Conservation (phyloP, 1,284 basidiomycete genomes). For the Puccinia triticina region DNA sequence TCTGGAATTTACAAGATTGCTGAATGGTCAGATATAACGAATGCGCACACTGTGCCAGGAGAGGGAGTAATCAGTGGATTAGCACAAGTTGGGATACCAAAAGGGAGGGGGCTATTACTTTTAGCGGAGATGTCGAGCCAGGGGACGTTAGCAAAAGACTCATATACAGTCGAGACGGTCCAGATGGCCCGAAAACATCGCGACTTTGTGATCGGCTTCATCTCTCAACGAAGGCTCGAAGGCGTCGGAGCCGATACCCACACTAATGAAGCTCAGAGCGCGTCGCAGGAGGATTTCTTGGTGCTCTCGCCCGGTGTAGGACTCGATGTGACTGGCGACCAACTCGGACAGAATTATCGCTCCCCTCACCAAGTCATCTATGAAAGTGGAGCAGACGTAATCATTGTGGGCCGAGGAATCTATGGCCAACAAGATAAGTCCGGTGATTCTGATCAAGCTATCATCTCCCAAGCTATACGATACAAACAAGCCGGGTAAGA, state of each 20-base stretch:
- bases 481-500: slow-evolving; percentile 49
- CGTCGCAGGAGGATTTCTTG: slow-evolving; percentile 81
- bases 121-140: slow-evolving; percentile 96
- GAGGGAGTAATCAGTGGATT: slow-evolving; percentile 90
- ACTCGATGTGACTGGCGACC: slow-evolving; percentile 78
- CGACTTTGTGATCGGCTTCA: slow-evolving; percentile 93
- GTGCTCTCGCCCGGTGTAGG: slow-evolving; percentile 92
- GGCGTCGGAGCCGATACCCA: slow-evolving; percentile 54
- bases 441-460: background rate
- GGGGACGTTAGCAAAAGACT: slow-evolving; percentile 79
- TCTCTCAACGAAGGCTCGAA: slow-evolving; percentile 70
- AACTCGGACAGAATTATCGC: slow-evolving; percentile 93
- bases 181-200: slow-evolving; percentile 77
- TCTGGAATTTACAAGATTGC: slow-evolving; percentile 91
- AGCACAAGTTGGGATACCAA: slow-evolving; percentile 77
- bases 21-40: slow-evolving; percentile 95
- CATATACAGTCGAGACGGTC: slow-evolving; percentile 83
- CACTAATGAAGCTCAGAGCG: no score
- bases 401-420: slow-evolving; percentile 95
- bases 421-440: slow-evolving; percentile 71
- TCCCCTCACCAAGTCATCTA: slow-evolving; percentile 83
- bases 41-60: slow-evolving; percentile 87
- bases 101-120: slow-evolving; percentile 82
- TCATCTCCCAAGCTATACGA: slow-evolving; percentile 30
- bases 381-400: slow-evolving; percentile 89